These are phyloP conservation scores for Metarhizium anisopliae DNA, from an alignment of 2,329 filamentous ascomycete genomes.

Conservation along the genomic window DNA sequence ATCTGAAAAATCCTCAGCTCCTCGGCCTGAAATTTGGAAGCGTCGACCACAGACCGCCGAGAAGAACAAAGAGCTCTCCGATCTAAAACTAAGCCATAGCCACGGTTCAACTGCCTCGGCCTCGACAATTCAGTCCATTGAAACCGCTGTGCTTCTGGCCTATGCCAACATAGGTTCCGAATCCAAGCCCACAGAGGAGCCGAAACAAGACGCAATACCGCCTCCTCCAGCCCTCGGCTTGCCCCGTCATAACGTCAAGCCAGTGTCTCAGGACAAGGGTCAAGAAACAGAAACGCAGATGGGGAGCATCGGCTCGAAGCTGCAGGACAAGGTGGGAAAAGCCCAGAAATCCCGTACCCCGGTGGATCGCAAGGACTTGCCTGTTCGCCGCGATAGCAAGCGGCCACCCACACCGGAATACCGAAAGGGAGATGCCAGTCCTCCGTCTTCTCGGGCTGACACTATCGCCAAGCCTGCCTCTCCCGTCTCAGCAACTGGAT, in stretches of 20 bases:
- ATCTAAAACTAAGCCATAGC: slow-evolving; percentile 38
- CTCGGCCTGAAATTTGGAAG: slow-evolving; percentile 34
- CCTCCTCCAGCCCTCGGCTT: slow-evolving; percentile 13
- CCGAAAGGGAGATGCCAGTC: slow-evolving; percentile 30
- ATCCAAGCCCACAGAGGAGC: neutral
- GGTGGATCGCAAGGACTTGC: slow-evolving; percentile 1
- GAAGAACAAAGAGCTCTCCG: slow-evolving; percentile 34
- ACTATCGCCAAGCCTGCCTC: slow-evolving; percentile 33
- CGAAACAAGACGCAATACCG: slow-evolving; percentile 1
- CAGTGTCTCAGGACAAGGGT: slow-evolving; percentile 10
- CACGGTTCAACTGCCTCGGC: slow-evolving; percentile 40
- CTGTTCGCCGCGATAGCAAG: slow-evolving; percentile 13
- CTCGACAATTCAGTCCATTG: slow-evolving; percentile 3
- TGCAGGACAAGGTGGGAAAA: slow-evolving; percentile 20
- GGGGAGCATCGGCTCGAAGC: slow-evolving; percentile 24
- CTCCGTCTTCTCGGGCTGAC: slow-evolving; percentile 22
- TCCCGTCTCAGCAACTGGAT: slow-evolving; percentile 34
- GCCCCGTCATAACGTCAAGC: slow-evolving; percentile 20
- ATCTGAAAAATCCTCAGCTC: slow-evolving; percentile 15
- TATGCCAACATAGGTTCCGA: neutral
- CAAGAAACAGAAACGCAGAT: slow-evolving; percentile 16
- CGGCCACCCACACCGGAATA: slow-evolving; percentile 43
- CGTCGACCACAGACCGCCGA: slow-evolving; percentile 42
- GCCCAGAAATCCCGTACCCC: slow-evolving; percentile 6
- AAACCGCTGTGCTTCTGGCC: slow-evolving; percentile 4